A percentile compares a stretch with the other conserved stretches of the same genome.
These are phyloP conservation scores for Chaetomiaceae sp. DNA, from an alignment of 2,329 filamentous ascomycete species.

Conservation along the genomic window DNA sequence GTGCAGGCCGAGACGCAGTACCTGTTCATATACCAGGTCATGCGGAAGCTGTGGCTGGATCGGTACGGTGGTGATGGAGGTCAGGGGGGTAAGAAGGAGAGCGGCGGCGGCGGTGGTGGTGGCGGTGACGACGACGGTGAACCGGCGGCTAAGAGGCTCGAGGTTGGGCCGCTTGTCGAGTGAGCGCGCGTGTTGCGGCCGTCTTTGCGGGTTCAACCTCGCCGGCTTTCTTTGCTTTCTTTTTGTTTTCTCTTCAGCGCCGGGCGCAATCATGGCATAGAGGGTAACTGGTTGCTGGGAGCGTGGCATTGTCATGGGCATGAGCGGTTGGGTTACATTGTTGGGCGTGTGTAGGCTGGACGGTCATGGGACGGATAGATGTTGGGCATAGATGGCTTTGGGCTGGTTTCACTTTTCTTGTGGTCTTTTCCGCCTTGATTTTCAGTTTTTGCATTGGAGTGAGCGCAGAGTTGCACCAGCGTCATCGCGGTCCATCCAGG, in stretches of 20 bases:
- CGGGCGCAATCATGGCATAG: neutral
- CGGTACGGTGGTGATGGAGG: constrained; percentile 43
- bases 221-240: neutral
- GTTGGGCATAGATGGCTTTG: no score
- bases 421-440: no score
- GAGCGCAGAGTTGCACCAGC: no score
- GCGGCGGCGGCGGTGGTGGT: constrained; percentile 19
- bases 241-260: neutral
- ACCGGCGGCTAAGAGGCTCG: constrained; percentile 48
- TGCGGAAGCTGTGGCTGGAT: constrained; percentile 68
- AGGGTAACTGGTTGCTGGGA: neutral
- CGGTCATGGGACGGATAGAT: no score
- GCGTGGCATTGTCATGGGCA: neutral
- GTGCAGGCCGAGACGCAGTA: constrained; percentile 85
- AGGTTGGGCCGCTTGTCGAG: constrained; percentile 37
- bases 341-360: no score
- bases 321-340: no score
- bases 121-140: constrained; percentile 20
- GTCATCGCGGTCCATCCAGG: no score
- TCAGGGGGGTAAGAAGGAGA: no score
- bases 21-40: constrained; percentile 79
- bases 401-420: no score
- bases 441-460: no score
- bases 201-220: no score
- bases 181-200: neutral